Percentiles rank a stretch among this genome's conserved stretches.
Evolutionary conservation across 106 monocot species (phyloP).

Genomic region (Dendrobium huoshanense): DNA sequence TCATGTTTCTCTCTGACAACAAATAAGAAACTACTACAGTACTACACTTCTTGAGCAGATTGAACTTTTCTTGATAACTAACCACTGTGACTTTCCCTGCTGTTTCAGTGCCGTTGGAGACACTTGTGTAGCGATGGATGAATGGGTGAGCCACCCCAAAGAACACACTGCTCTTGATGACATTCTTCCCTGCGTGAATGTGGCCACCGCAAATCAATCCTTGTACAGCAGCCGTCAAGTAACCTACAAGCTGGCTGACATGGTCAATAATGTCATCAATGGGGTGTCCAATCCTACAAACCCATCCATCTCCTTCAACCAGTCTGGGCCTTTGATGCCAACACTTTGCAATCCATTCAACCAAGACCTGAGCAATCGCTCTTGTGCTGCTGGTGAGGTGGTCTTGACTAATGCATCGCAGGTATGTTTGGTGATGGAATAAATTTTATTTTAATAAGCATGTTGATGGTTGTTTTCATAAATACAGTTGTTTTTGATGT

Average conservation of each 20-base stretch:
- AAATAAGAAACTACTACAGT: too few relatives aligned
- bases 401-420: slow-evolving; percentile 31
- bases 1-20: too few relatives aligned
- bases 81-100: background rate
- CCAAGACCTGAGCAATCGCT: slow-evolving; percentile 11
- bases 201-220: slow-evolving; percentile 33
- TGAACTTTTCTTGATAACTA: too few relatives aligned
- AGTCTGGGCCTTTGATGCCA: slow-evolving; percentile 60
- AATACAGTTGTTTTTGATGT: background rate
- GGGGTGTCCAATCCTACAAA: slow-evolving; percentile 36
- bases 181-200: slow-evolving; percentile 65
- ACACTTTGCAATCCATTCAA: slow-evolving; percentile 54
- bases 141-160: slow-evolving; percentile 60
- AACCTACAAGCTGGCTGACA: slow-evolving; percentile 32
- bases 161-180: slow-evolving; percentile 64
- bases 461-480: background rate
- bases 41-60: too few relatives aligned
- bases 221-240: slow-evolving; percentile 38
- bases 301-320: slow-evolving; percentile 37
- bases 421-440: slow-evolving; percentile 20
- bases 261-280: slow-evolving; percentile 33
- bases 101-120: slow-evolving; percentile 46
- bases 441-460: background rate
- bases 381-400: slow-evolving; percentile 37
- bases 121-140: slow-evolving; percentile 64